These are phyloP conservation scores for Wallacemonas sp. DNA, from an alignment of 208 protist genomes.

Conservation along the genomic window DNA sequence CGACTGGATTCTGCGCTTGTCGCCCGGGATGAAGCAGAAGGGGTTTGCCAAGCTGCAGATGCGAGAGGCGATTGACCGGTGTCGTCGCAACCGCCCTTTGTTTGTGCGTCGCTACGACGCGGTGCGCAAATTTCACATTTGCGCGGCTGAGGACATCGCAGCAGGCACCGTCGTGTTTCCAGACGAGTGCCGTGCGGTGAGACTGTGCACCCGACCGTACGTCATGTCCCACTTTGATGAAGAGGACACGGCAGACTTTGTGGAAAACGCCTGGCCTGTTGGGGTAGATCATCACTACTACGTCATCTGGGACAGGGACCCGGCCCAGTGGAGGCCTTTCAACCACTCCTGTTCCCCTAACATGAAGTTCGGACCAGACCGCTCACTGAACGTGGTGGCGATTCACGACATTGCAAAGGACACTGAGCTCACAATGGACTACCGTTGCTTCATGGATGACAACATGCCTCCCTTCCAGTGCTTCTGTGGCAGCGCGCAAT, in stretches of 20 bases:
- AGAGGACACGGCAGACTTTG: conserved; percentile 63
- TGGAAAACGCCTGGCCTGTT: conserved; percentile 75
- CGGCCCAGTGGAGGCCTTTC: conserved; percentile 64
- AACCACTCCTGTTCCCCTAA: conserved; percentile 89
- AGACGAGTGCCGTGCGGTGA: conserved; percentile 61
- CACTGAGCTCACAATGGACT: conserved; percentile 91
- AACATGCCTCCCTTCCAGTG: conserved; percentile 78
- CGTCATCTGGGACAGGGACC: conserved; percentile 77
- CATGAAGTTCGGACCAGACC: conserved; percentile 58
- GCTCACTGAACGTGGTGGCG: conserved; percentile 72
- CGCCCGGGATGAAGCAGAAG: conserved; percentile 64
- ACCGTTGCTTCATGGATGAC: conserved; percentile 79
- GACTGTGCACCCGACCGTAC: conserved; percentile 83
- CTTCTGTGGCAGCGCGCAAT: conserved; percentile 51
- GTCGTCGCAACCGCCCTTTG: conserved; percentile 31
- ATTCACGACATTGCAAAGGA: conserved; percentile 70
- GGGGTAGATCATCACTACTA: conserved; percentile 77
- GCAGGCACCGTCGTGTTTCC: conserved; percentile 57
- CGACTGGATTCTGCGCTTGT: conserved; percentile 85
- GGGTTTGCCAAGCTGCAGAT: conserved; percentile 86
- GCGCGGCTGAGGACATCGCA: conserved; percentile 55
- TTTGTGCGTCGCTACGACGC: conserved; percentile 59
- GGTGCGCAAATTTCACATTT: conserved; percentile 68
- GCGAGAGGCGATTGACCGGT: conserved; percentile 51
- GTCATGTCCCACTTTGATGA: conserved; percentile 35